Evolutionary conservation across 192 early-diverging fungal species (phyloP), one percentile per base, ranked within the genome.

Genomic region (Mortierella antarctica): DNA sequence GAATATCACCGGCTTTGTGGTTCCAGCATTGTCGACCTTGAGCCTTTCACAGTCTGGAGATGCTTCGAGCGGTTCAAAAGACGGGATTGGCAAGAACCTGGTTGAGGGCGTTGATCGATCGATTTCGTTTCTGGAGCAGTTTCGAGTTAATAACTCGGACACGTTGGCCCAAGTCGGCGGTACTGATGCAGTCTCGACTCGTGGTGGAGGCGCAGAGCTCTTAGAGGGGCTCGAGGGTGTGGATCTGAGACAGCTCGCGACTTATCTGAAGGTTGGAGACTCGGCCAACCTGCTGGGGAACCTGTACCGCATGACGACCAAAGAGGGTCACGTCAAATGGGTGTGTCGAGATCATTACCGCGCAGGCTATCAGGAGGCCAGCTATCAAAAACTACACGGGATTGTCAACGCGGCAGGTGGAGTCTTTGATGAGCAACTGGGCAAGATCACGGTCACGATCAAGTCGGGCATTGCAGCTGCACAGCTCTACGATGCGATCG

Each of bases 271-370:
- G 5, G 12, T 48, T 6, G 15, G 21, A 20, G 61, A 62, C 47
- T 9, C 15, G 11, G 41, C 14, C 18, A 31, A 20, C 17, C 10
- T 49, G 9, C 20, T 62, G 17, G 61, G 61, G 48, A 62, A 62
- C 61, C 18, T 62, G 54, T 55, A 55, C 21, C 54, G 54, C n/a
- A 55, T 55, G 8, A 21, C n/a, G n/a, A 55, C 54, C 15, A 17
- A 11, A 55, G 20, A 20, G 8, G 54, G 54, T 1, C 54, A 55
- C n/a, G 20, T 55, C 20, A 55, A 62, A 21, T 62, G 61, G 61
- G 61, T 62, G 6, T 62, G 61, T 46, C 13, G n/a, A 46, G 61
- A 62, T 21, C 61, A 62, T 18, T 62, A 62, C 20, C 61, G 41
- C 6, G 61, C 6, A 18, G 10, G 12, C 23, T 62, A 46, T 5